These are phyloP conservation scores for Cryptococcus depauperatus DNA, from an alignment of 1,284 basidiomycete species.

Conservation along the genomic window DNA sequence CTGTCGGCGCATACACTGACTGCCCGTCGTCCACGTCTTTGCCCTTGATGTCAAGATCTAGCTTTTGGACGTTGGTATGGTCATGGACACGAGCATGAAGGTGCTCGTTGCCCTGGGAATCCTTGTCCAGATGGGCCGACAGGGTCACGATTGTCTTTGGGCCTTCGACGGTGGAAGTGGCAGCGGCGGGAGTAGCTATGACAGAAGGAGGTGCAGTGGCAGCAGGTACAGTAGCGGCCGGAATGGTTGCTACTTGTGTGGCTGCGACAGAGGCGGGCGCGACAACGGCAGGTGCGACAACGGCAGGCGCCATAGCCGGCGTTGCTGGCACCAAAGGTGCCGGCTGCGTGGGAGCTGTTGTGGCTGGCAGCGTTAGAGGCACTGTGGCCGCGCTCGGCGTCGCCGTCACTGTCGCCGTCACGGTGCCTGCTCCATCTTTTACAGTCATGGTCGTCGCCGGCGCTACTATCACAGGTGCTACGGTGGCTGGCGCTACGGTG, in stretches of 20 bases:
- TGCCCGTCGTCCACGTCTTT: too few species aligned
- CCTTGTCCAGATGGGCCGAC: conserved; percentile 27
- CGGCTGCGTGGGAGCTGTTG: not conserved
- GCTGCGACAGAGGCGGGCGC: not conserved
- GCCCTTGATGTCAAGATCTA: conserved; percentile 8
- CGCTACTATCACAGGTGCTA: not conserved
- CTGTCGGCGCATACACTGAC: too few species aligned
- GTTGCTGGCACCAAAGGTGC: not conserved
- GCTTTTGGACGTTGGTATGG: conserved; percentile 17
- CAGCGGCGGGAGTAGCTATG: not conserved
- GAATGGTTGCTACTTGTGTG: not conserved
- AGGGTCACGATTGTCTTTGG: conserved; percentile 25
- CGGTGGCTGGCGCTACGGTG: not conserved
- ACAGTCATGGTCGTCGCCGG: too few species aligned
- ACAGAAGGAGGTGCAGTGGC: not conserved
- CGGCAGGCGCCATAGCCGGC: not conserved
- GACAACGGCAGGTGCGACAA: not conserved
- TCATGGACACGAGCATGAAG: conserved; percentile 25
- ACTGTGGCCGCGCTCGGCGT: too few species aligned
- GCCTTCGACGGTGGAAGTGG: not conserved
- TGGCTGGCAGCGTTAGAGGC: not conserved
- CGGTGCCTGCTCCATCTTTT: too few species aligned
- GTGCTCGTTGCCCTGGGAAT: conserved; percentile 26
- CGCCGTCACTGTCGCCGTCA: too few species aligned
- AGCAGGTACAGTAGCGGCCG: not conserved